Evolutionary conservation across 345 rosid genomes (phyloP).

Genomic region (Clarkia xantiana): DNA sequence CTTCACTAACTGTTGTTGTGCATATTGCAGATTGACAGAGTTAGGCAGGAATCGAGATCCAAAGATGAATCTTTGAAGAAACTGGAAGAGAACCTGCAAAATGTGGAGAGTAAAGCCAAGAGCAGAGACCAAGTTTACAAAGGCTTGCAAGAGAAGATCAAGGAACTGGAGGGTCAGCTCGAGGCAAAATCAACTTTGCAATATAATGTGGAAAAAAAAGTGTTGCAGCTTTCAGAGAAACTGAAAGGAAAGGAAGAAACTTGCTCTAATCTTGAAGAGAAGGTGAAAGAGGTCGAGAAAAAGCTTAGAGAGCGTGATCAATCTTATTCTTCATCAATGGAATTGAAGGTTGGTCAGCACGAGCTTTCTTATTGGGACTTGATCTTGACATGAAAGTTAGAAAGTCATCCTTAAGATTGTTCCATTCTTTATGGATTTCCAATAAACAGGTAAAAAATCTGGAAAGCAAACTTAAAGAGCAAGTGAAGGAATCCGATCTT

Average conservation of each 20-base stretch:
- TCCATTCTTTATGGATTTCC: not conserved
- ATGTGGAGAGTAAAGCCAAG: constrained; percentile 53
- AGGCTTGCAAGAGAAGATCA: constrained; percentile 58
- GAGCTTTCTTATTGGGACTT: too few relatives aligned
- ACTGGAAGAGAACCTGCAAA: constrained; percentile 67
- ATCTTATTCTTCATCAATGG: constrained; percentile 32
- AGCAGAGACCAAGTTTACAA: constrained; percentile 47
- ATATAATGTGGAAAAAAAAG: constrained; percentile 47
- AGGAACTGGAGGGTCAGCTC: constrained; percentile 73
- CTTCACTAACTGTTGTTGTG: too few relatives aligned
- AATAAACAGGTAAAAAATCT: constrained; percentile 53
- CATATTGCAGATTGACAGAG: constrained; percentile 55
- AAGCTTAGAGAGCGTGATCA: constrained; percentile 52
- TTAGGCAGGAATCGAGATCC: constrained; percentile 55
- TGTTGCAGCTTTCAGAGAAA: constrained; percentile 45
- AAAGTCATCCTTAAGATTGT: too few relatives aligned
- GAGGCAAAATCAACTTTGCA: constrained; percentile 31
- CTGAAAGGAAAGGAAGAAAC: constrained; percentile 60
- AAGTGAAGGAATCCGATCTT: constrained; percentile 38
- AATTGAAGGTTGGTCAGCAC: constrained; percentile 38
- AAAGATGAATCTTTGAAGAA: constrained; percentile 70
- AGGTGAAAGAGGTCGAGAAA: constrained; percentile 67
- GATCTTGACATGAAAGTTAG: too few relatives aligned
- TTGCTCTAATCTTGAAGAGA: constrained; percentile 45
- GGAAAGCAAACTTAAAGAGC: constrained; percentile 56